Evolutionary conservation across 2,329 filamentous ascomycete genomes (phyloP).

Genomic region (Pseudogymnoascus sp.): DNA sequence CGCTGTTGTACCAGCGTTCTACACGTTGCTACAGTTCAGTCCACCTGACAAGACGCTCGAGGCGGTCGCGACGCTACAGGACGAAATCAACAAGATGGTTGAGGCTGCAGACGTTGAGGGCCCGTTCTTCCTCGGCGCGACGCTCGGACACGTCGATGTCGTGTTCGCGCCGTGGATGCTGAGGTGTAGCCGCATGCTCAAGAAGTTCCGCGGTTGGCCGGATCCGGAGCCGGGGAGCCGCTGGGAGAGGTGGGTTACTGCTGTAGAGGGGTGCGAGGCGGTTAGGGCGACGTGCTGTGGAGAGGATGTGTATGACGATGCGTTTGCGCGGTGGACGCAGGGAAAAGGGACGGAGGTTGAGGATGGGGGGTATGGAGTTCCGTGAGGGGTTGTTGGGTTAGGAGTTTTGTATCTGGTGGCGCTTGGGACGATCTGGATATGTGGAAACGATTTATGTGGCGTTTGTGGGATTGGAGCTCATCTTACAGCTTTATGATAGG

Average conservation of each 20-base stretch:
- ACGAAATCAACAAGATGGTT: constrained; percentile 46
- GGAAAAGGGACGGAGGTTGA: neutral
- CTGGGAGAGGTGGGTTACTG: constrained; percentile 31
- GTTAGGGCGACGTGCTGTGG: constrained; percentile 27
- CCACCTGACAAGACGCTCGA: constrained; percentile 43
- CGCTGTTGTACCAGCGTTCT: constrained; percentile 68
- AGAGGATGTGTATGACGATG: constrained; percentile 2
- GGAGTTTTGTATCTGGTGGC: neutral
- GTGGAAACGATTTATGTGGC: constrained; percentile 6
- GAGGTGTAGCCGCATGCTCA: constrained; percentile 30
- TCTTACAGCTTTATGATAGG: neutral
- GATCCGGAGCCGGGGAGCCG: constrained; percentile 28
- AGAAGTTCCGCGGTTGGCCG: constrained; percentile 32
- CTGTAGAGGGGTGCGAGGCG: constrained; percentile 30
- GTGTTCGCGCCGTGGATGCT: constrained; percentile 34
- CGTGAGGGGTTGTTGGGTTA: neutral
- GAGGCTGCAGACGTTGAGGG: constrained; percentile 27
- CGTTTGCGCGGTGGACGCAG: neutral
- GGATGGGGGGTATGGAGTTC: constrained; percentile 2
- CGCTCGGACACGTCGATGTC: constrained; percentile 31
- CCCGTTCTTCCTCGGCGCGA: constrained; percentile 29
- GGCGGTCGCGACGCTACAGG: constrained; percentile 52
- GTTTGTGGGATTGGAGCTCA: neutral
- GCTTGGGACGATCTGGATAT: neutral
- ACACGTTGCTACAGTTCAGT: constrained; percentile 27